Evolutionary conservation across 371 early-diverging fungal genomes (phyloP).

Genomic region (Nematocida sp.): DNA sequence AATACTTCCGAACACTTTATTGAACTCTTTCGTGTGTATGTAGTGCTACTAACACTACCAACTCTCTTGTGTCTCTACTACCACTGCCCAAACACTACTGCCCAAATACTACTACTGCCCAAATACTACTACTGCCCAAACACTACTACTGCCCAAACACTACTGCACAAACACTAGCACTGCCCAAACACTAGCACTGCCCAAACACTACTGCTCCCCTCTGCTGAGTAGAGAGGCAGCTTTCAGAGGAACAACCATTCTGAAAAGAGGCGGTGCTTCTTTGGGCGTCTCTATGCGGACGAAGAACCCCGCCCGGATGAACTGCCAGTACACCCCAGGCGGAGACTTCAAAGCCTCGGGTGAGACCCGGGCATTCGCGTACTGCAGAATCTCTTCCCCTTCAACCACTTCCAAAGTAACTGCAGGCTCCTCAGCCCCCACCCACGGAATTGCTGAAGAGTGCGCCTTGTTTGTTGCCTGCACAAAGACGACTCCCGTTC

Average conservation of each 20-base stretch:
- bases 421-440: neutral
- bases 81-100: too few species aligned
- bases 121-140: too few species aligned
- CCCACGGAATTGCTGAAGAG: constrained; percentile 31
- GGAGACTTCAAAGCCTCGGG: constrained; percentile 9
- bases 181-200: too few species aligned
- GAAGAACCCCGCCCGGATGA: constrained; percentile 39
- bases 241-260: constrained; percentile 47
- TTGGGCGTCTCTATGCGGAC: constrained; percentile 2
- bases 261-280: constrained; percentile 24
- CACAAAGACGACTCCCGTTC: neutral
- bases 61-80: too few species aligned
- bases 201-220: too few species aligned
- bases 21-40: too few species aligned
- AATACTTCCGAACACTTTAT: too few species aligned
- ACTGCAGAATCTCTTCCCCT: neutral
- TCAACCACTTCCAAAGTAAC: constrained; percentile 18
- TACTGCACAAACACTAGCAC: too few species aligned
- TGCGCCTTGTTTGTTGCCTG: neutral
- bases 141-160: too few species aligned
- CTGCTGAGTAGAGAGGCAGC: constrained; percentile 25
- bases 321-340: constrained; percentile 37
- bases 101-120: too few species aligned
- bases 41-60: too few species aligned
- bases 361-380: constrained; percentile 13